A percentile compares a stretch with the other conserved stretches of the same genome.
Conservation (phyloP, 352 stramenopile species). For the Globisporangium irregulare region DNA sequence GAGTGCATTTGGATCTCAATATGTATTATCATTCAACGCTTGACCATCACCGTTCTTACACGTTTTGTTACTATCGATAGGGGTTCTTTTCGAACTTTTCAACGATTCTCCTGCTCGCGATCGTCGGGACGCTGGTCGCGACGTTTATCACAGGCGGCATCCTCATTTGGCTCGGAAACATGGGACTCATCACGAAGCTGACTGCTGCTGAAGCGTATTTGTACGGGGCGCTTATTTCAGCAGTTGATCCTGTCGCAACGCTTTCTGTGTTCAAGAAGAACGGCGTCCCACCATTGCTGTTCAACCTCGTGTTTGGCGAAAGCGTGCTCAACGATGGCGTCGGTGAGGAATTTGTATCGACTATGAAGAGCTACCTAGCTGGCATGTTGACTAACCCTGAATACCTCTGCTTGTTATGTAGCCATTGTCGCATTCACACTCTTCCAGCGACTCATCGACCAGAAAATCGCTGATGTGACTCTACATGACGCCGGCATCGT, state of each 20-base stretch:
- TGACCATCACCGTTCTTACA: slow-evolving; percentile 5
- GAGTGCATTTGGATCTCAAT: slow-evolving; percentile 9
- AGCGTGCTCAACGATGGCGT: slow-evolving; percentile 95
- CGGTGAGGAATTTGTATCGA: slow-evolving; percentile 45
- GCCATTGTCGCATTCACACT: slow-evolving; percentile 83
- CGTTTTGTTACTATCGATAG: slow-evolving; percentile 23
- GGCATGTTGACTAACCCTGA: background rate
- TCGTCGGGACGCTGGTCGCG: slow-evolving; percentile 73
- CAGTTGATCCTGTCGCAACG: slow-evolving; percentile 92
- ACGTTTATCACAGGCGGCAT: slow-evolving; percentile 80
- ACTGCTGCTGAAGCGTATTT: slow-evolving; percentile 88
- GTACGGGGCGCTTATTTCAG: slow-evolving; percentile 92
- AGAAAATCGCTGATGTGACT: slow-evolving; percentile 61
- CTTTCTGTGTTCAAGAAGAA: slow-evolving; percentile 93
- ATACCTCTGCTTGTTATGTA: slow-evolving; percentile 15
- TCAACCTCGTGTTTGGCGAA: slow-evolving; percentile 96
- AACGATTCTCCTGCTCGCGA: slow-evolving; percentile 80
- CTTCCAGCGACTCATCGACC: slow-evolving; percentile 82
- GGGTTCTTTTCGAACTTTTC: slow-evolving; percentile 88
- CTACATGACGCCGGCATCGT: slow-evolving; percentile 73
- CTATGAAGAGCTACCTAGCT: slow-evolving; percentile 3
- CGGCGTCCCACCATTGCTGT: slow-evolving; percentile 81
- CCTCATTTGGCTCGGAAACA: slow-evolving; percentile 70
- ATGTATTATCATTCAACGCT: background rate
- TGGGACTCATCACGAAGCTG: slow-evolving; percentile 72